A percentile compares a stretch with the other conserved stretches of the same genome.
These are phyloP conservation scores for Nicotiana paniculata DNA, from an alignment of 257 asterid genomes.

Conservation along the genomic window DNA sequence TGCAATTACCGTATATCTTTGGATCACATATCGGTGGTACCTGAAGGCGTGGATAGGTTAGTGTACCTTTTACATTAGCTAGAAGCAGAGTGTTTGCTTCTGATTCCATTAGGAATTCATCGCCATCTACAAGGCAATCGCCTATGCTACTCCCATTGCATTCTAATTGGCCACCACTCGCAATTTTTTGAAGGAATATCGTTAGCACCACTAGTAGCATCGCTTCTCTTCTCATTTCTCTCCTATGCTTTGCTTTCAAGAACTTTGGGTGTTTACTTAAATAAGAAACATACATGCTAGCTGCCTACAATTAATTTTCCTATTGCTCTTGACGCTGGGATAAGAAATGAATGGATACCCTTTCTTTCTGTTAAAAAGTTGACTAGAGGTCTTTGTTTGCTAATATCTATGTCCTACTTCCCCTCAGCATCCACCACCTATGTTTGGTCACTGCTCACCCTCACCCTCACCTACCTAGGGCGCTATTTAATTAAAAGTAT, in stretches of 20 bases:
- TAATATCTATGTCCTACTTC: background rate
- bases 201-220: too few relatives aligned
- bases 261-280: background rate
- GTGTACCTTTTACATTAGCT: background rate
- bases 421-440: background rate
- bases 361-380: background rate
- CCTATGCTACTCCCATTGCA: slow-evolving; percentile 15
- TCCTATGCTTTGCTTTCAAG: too few relatives aligned
- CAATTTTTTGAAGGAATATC: background rate
- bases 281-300: background rate
- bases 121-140: slow-evolving; percentile 2
- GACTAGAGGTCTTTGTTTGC: background rate
- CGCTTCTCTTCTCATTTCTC: background rate
- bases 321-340: background rate
- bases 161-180: background rate
- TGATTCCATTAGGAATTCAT: slow-evolving; percentile 21
- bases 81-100: slow-evolving; percentile 20
- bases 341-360: background rate
- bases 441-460: background rate
- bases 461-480: background rate
- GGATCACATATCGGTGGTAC: background rate
- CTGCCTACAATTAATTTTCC: background rate
- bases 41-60: background rate
- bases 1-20: background rate
- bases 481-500: background rate